Base-by-base conservation (phyloP, 805 yeast species). In the Saturnispora sanitii region DNA sequence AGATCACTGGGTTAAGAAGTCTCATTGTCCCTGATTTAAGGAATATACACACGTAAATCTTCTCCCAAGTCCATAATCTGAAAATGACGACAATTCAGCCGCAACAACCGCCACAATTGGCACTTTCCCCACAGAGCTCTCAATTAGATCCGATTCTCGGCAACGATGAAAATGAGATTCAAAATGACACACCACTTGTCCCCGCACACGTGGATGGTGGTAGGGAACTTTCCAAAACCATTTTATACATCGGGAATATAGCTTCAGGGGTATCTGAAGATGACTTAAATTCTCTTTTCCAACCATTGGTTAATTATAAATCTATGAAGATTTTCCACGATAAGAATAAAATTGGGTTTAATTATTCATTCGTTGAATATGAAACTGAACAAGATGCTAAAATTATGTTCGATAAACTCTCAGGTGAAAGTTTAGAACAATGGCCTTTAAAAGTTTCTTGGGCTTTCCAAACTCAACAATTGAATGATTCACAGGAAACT, bases 201-300 rank as follows among this genome's bases (percentile, higher is more conserved):
- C 81, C 81, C 7, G 88, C 88, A n/a, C 68, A 73, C 46, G 92
- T 90, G 17, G 76, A 77, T 41, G 94, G 94, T 40, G 94, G 95
- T 25, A 74, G 94, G 51, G 90, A 82, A 53, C 70, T 81, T 6
- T 79, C 87, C 27, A 72, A 75, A 43, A 79, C 73, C 42, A 80
- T 82, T 43, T 61, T 85, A 34, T 81, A 87, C 55, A 90, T 86
- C 33, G 90, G 94, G 35, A 78, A 80, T 11, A 62, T 86, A 40
- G 80, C 73, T 52, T 75, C 75, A 47, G 58, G 77, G 1, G 77
- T 83, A 32, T 64, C 76, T 18, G 94, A 83, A 48, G 81, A 75
- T 15, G 55, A 67, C 43, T 57, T 85, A 41, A 68, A 66, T 47
- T 84, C 77, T 25, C 62, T 80, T 38, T 81, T 86, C 54, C 48